Evolutionary conservation across 73 alveolate genomes (phyloP).

Genomic region (Symbiodinium natans): DNA sequence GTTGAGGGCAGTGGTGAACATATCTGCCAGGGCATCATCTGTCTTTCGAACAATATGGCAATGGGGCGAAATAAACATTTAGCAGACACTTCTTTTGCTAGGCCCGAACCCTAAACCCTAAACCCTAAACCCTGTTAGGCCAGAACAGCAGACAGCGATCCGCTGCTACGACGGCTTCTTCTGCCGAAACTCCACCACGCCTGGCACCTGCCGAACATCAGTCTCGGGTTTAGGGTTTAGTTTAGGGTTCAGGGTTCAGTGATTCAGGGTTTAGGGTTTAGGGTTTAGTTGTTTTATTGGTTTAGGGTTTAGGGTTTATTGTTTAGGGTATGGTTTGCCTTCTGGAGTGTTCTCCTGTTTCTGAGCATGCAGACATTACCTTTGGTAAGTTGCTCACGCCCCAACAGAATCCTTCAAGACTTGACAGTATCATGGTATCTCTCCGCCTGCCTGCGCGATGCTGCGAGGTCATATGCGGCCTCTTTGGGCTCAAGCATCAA

Average conservation of each 20-base stretch:
- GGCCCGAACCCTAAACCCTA: no score
- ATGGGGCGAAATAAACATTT: no score
- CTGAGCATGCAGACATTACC: background rate
- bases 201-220: background rate
- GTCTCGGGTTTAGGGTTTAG: background rate
- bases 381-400: background rate
- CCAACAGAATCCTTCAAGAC: background rate
- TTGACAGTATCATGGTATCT: no score
- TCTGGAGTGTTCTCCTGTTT: background rate
- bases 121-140: no score
- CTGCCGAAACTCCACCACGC: slow-evolving; percentile 81
- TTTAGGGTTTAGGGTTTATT: no score
- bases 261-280: background rate
- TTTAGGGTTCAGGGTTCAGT: background rate
- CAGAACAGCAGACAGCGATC: slow-evolving; percentile 75
- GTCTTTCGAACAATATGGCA: no score
- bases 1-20: no score
- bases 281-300: background rate
- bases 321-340: no score
- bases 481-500: background rate
- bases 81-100: no score
- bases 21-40: no score
- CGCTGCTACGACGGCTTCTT: slow-evolving; percentile 72
- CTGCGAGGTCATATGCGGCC: background rate
- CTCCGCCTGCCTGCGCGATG: no score